phyloP scores from a whole-genome alignment of 345 rosid species.

The Hypericum perforatum region DNA sequence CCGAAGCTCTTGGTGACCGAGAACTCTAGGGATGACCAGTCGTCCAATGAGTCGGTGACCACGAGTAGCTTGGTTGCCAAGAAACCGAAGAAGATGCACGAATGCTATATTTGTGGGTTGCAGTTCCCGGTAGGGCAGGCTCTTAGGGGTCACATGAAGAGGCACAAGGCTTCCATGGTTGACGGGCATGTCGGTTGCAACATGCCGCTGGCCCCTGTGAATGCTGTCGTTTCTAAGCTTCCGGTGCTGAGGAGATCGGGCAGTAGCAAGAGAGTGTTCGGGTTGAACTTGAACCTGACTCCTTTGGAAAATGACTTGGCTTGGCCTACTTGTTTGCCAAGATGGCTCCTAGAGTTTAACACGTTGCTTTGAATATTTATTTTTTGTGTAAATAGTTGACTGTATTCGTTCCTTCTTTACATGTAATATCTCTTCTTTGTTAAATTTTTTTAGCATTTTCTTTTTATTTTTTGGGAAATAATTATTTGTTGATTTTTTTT shows the following conservation, averaged over 20 bases:
- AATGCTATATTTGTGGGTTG: conserved; percentile 54
- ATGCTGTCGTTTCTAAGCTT: conserved; percentile 13
- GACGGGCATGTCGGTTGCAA: not conserved
- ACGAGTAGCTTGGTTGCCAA: not conserved
- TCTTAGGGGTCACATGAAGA: conserved; percentile 72
- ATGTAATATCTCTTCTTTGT: no score
- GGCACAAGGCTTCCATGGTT: conserved; percentile 30
- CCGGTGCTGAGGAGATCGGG: conserved; percentile 45
- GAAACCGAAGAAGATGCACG: conserved; percentile 27
- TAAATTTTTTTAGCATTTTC: no score
- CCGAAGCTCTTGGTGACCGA: conserved; percentile 18
- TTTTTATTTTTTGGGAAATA: no score
- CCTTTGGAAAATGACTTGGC: conserved; percentile 80
- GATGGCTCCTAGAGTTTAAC: conserved; percentile 46
- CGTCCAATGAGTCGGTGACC: conserved; percentile 2
- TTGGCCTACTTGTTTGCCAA: conserved; percentile 40
- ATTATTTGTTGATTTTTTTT: no score
- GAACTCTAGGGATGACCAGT: not conserved
- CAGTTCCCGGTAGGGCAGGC: conserved; percentile 60
- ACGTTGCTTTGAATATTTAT: conserved; percentile 15
- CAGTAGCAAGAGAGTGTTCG: conserved; percentile 39
- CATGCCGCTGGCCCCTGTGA: no score
- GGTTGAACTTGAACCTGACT: conserved; percentile 60
- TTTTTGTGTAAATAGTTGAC: no score
- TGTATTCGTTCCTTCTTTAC: no score